phyloP scores from a whole-genome alignment of 179 eudicot species.

The Camellia oleifera region DNA sequence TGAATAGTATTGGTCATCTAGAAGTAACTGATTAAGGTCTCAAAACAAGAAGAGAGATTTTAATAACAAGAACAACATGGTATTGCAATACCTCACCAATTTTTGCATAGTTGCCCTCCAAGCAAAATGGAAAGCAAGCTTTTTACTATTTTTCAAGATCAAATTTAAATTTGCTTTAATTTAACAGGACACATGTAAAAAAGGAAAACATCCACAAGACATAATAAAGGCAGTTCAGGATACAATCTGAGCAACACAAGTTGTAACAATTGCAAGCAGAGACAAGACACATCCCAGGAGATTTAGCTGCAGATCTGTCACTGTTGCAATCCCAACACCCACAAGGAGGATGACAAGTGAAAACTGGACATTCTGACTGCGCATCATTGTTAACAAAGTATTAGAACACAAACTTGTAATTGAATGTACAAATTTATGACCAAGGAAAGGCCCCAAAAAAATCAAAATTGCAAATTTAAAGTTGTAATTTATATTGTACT shows the following conservation, averaged over 20 bases:
- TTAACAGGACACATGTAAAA: background rate
- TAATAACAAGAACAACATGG: background rate
- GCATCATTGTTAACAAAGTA: background rate
- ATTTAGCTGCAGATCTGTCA: constrained; percentile 92
- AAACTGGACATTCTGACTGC: constrained; percentile 69
- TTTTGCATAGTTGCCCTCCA: background rate
- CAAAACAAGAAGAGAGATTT: background rate
- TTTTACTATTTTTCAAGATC: background rate
- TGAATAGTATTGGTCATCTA: constrained; percentile 95
- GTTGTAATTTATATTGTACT: background rate
- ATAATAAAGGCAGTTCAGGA: constrained; percentile 36
- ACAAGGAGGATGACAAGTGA: constrained; percentile 71
- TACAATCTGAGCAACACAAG: constrained; percentile 94
- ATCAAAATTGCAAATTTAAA: background rate
- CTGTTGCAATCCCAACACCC: constrained; percentile 95
- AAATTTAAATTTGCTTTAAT: background rate
- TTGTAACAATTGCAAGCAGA: constrained; percentile 76
- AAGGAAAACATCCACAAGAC: background rate
- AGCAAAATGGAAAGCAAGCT: background rate
- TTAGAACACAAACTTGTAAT: background rate
- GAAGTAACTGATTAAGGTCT: constrained; percentile 39
- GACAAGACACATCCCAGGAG: constrained; percentile 81
- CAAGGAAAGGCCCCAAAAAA: no score
- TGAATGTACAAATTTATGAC: background rate
- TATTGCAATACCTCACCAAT: background rate